Evolutionary conservation across 768 basidiomycete genomes (phyloP).

Genomic region (Podaxis rugospora): DNA sequence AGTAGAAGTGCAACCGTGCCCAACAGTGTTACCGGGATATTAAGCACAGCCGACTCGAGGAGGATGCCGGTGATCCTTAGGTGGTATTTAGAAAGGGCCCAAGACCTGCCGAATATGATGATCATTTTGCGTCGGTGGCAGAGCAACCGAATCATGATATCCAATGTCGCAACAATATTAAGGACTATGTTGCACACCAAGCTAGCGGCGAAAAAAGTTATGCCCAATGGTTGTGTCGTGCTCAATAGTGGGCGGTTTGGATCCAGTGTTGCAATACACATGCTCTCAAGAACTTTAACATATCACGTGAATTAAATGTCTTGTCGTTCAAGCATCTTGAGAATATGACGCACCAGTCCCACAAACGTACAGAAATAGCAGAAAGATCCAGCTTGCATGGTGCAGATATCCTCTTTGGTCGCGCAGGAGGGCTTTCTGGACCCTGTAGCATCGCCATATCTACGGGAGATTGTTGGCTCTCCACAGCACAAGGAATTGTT

Average conservation of each 20-base stretch:
- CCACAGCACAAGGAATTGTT: neutral
- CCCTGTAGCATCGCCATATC: slow-evolving; percentile 2
- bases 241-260: neutral
- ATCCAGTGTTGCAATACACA: neutral
- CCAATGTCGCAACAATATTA: neutral
- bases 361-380: neutral
- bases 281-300: neutral
- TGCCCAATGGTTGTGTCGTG: neutral
- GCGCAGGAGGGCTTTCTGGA: neutral
- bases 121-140: neutral
- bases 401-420: neutral
- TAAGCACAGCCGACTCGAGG: neutral
- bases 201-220: neutral
- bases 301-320: no score
- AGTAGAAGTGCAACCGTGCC: neutral
- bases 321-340: neutral
- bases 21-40: neutral
- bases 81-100: neutral
- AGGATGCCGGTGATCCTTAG: neutral
- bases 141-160: neutral
- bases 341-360: neutral
- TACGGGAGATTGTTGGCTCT: neutral
- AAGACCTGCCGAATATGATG: neutral
- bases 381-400: neutral
- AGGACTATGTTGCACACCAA: neutral